These are phyloP conservation scores for Gracilaria domingensis DNA, from an alignment of 23 red algal species.

Conservation along the genomic window DNA sequence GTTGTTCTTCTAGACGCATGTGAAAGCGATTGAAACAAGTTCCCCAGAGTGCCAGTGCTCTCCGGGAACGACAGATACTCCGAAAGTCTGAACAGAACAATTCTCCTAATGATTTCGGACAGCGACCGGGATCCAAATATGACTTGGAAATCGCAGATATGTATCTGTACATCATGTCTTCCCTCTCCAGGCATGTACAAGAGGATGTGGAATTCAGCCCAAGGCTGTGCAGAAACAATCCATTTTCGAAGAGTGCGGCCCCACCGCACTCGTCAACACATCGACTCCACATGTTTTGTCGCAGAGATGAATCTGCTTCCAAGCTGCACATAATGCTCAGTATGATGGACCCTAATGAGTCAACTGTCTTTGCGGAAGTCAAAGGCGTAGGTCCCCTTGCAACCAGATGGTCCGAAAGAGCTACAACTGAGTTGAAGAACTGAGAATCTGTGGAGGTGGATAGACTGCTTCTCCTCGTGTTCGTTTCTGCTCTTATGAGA, in stretches of 20 bases:
- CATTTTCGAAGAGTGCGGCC: slow-evolving; percentile 33
- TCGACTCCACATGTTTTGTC: slow-evolving; percentile 40
- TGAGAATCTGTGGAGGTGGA: slow-evolving; percentile 47
- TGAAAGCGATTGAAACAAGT: neutral
- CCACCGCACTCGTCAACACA: slow-evolving; percentile 57
- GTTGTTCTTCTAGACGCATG: neutral
- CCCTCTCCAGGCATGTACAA: slow-evolving; percentile 1
- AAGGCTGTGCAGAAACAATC: neutral
- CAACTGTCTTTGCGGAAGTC: slow-evolving; percentile 1
- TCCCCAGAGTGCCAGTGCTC: neutral
- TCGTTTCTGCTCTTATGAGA: neutral
- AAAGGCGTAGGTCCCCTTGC: slow-evolving; percentile 30
- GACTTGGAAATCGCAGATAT: slow-evolving; percentile 4
- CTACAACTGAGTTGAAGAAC: neutral
- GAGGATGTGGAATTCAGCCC: neutral
- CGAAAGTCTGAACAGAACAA: slow-evolving; percentile 26
- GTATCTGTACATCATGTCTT: slow-evolving; percentile 36
- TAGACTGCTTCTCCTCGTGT: slow-evolving; percentile 41
- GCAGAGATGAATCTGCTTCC: slow-evolving; percentile 46
- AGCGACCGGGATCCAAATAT: slow-evolving; percentile 17
- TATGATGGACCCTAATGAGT: slow-evolving; percentile 42
- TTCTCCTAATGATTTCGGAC: neutral
- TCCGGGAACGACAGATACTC: neutral
- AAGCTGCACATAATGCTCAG: slow-evolving; percentile 46
- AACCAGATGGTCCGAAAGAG: slow-evolving; percentile 34